Base-by-base conservation (phyloP, 1,139 yeast genomes). In the Saccharomyces hybrid region DNA sequence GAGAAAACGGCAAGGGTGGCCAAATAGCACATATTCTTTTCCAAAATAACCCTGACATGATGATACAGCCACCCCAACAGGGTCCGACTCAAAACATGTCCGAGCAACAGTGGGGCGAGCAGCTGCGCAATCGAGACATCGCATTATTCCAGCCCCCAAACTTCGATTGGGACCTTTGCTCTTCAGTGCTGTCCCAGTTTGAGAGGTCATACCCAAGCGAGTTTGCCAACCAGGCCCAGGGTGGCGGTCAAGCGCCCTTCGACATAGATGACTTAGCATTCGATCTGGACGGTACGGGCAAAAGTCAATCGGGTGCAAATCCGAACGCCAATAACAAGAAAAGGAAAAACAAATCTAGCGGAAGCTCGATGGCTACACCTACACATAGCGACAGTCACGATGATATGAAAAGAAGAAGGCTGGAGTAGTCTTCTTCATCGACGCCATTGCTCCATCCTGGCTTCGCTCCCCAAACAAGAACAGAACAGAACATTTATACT, bases 1-100 rank as follows among this genome's bases (percentile, higher is more conserved):
- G 69, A 41, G 71, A 67, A 50, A 68, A 68, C 54, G 70, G 70
- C 14, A 68, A 68, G 55, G 71, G 71, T 51, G 72, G 73, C 11
- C 72, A 69, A 52, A 58, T 70, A 26, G 61, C 70, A 14, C 66
- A 66, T 47, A 61, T 68, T n/a, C 50, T 68, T 28, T 68, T 68
- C 51, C 70, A 67, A 51, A 66, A 65, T 54, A 68, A 67, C 55
- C 65, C 65, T 9, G 70, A 67, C 55, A 68, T 67, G 70, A 58
- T 66, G 64, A 58, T 27, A 46, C 16, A 27, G 4, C 48, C 48
- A 27, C 6, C 28, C 6, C 48, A 46, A 13, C 48, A 46, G 14
- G 29, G 29, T 3, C 23, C 23, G 23, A 3, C 4, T 2, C 19
- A 28, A 27, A 47, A 47, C 27, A 28, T 31, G 32, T 28, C 31